phyloP scores from a whole-genome alignment of 2,329 filamentous ascomycete genomes.

The Phyllachora maydis region DNA sequence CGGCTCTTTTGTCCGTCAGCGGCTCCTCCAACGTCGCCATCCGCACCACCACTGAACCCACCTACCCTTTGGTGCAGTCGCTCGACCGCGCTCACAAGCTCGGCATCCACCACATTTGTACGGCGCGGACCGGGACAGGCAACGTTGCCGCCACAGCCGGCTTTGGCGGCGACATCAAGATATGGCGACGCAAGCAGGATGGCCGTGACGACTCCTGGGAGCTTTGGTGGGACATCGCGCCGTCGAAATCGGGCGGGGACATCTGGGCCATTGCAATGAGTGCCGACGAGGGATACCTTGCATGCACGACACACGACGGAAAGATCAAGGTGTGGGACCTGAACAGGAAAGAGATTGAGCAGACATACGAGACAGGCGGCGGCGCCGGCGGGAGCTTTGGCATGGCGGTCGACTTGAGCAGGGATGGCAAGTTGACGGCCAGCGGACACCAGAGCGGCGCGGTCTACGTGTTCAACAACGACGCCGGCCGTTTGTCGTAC shows the following conservation, averaged over 20 bases:
- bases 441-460: constrained; percentile 85
- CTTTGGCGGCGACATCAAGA: constrained; percentile 72
- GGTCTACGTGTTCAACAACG: constrained; percentile 90
- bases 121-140: constrained; percentile 38
- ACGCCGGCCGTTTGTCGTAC: constrained; percentile 66
- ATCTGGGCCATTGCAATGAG: constrained; percentile 80
- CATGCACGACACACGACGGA: constrained; percentile 75
- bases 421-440: constrained; percentile 68
- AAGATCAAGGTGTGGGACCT: constrained; percentile 78
- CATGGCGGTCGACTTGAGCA: constrained; percentile 61
- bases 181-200: constrained; percentile 55
- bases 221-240: constrained; percentile 21
- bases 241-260: constrained; percentile 16
- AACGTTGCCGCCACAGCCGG: constrained; percentile 62
- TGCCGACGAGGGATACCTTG: constrained; percentile 64
- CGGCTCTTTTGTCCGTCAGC: constrained; percentile 60
- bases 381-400: constrained; percentile 44
- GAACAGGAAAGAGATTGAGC: constrained; percentile 24
- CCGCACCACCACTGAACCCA: constrained; percentile 49
- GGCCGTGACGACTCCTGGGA: constrained; percentile 32
- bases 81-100: constrained; percentile 65
- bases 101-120: constrained; percentile 77
- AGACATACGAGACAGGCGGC: constrained; percentile 57
- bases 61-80: constrained; percentile 62
- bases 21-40: constrained; percentile 68